Evolutionary conservation across 176 grass and related monocot genomes (phyloP), one percentile per base, ranked within the genome.

Genomic region (Oropetium thomaeum): DNA sequence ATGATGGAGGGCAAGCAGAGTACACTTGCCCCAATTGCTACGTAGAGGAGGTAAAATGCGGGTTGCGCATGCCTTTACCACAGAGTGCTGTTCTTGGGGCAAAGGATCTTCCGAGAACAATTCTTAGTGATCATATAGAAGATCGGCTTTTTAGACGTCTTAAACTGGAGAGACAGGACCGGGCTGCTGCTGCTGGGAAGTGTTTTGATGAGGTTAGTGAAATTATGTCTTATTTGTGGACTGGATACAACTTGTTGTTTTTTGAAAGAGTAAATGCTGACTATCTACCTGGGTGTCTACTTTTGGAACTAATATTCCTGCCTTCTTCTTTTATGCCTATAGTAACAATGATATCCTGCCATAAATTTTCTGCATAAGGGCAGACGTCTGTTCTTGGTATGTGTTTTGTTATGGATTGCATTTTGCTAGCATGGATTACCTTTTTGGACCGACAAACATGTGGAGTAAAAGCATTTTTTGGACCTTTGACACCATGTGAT

Each of bases 11-110:
- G 51, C 88, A 98, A 89, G 96, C 96, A 75, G 96, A 98, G 70
- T 98, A 94, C 59, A 98, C 91, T 58, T 98, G 96, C 84, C 91
- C 96, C 15, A 92, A 94, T 89, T 98, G 96, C 65, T 94, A 90
- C 7, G 81, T 92, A 55, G 44, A 98, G 67, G 89, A 98, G 79
- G 89, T 98, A 62, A 81, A 99, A 86, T 62, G 69, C 62, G 87
- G 92, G 73, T 72, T 92, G 70, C 89, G 96, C 34, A 96, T 80
- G 74, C 96, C 96, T 79, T 87, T 99, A 79, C 92, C 96, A 65
- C 82, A 96, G 85, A 99, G 85, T 88, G 87, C 96, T 15, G 96
- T 99, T 81, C 96, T 99, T 83, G 96, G 96, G 73, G 96, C 96
- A 75, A 99, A 95, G 75, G 96, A 99, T 84, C 68, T 99, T 44